phyloP scores from a whole-genome alignment of 257 asterid species.

The Gentiana straminea region DNA sequence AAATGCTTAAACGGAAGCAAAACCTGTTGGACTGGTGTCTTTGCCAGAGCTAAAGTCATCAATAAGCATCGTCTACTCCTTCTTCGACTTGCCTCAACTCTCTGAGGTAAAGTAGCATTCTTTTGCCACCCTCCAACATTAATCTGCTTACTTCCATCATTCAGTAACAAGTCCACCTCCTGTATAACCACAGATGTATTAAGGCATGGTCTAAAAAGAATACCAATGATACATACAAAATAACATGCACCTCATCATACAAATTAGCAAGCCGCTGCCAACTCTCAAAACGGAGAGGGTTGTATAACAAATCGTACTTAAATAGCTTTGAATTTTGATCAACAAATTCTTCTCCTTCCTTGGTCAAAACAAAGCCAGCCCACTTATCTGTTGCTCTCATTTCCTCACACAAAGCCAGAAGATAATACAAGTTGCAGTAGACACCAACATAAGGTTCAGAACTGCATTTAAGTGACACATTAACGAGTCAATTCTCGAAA shows the following conservation, averaged over 20 bases:
- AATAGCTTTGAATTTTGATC: constrained; percentile 76
- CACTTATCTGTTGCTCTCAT: constrained; percentile 91
- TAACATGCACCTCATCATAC: constrained; percentile 72
- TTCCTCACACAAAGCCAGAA: constrained; percentile 90
- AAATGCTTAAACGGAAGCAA: constrained; percentile 15
- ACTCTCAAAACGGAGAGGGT: constrained; percentile 85
- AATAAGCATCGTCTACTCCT: constrained; percentile 95
- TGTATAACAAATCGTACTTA: constrained; percentile 88
- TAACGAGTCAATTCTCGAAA: background rate
- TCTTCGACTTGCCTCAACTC: constrained; percentile 98
- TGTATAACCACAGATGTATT: constrained; percentile 24
- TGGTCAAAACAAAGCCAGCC: constrained; percentile 97
- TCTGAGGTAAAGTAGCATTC: constrained; percentile 51
- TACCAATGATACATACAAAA: constrained; percentile 12
- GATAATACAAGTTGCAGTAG: constrained; percentile 76
- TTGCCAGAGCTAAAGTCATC: constrained; percentile 91
- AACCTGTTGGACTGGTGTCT: constrained; percentile 78
- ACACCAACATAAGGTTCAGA: constrained; percentile 74
- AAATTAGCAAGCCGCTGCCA: constrained; percentile 97
- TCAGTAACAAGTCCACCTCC: constrained; percentile 97
- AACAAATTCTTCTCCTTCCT: constrained; percentile 92
- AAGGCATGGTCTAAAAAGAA: background rate
- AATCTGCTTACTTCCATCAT: constrained; percentile 98
- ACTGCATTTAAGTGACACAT: constrained; percentile 43
- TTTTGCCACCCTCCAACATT: constrained; percentile 89